phyloP scores from a whole-genome alignment of 2,329 filamentous ascomycete species.

The Aspergillus carbonarius region DNA sequence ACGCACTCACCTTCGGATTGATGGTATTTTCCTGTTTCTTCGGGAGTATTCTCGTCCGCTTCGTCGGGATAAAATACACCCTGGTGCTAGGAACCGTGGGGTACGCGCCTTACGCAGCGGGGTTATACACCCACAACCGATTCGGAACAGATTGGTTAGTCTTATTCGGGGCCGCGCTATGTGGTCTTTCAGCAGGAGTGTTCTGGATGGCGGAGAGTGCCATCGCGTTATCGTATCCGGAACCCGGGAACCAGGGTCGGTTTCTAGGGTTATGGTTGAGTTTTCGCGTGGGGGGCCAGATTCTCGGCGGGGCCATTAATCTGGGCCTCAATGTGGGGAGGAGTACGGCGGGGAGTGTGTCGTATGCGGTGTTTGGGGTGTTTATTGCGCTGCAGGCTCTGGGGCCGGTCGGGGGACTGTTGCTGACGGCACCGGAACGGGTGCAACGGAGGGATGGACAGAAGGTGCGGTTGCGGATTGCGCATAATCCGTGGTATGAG shows the following conservation, averaged over 20 bases:
- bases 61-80: slow-evolving; percentile 69
- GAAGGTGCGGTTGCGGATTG: slow-evolving; percentile 60
- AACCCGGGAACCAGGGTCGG: slow-evolving; percentile 65
- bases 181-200: slow-evolving; percentile 68
- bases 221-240: slow-evolving; percentile 70
- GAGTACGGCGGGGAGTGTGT: slow-evolving; percentile 62
- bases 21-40: slow-evolving; percentile 72
- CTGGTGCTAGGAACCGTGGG: slow-evolving; percentile 71
- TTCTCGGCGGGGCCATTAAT: slow-evolving; percentile 71
- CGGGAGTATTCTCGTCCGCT: slow-evolving; percentile 62
- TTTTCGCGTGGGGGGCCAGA: slow-evolving; percentile 62
- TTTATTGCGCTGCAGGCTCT: slow-evolving; percentile 70
- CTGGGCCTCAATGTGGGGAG: slow-evolving; percentile 63
- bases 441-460: slow-evolving; percentile 67
- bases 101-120: slow-evolving; percentile 69
- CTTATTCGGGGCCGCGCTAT: slow-evolving; percentile 66
- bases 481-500: slow-evolving; percentile 58
- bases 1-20: slow-evolving; percentile 68
- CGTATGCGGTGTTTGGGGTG: slow-evolving; percentile 66
- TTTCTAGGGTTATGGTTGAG: slow-evolving; percentile 69
- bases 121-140: slow-evolving; percentile 70
- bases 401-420: slow-evolving; percentile 63
- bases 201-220: slow-evolving; percentile 77
- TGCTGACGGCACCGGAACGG: slow-evolving; percentile 60
- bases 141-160: slow-evolving; percentile 69